Base-by-base conservation (phyloP, 768 basidiomycete species). In the Albatrellus ellisii region DNA sequence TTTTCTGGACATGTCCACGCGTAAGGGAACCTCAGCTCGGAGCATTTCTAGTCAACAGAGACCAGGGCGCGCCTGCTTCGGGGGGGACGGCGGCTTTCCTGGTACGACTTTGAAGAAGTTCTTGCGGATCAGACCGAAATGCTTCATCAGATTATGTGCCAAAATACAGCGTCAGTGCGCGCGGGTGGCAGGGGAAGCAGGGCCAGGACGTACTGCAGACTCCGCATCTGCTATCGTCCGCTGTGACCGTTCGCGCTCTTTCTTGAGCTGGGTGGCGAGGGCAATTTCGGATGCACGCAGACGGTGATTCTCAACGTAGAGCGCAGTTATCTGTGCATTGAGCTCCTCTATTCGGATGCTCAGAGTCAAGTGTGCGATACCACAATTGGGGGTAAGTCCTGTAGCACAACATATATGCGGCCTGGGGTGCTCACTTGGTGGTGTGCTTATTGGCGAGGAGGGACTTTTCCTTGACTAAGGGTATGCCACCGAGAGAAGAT, bases 361-460 rank as follows among this genome's bases (percentile, higher is more conserved):
- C 47, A 89, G 68, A 14, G 82, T 86, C 32, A 84, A 85, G 63
- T 89, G 88, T n/a, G n/a, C n/a, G n/a, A 88, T 75, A 58, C 85
- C 88, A 51, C 6, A 21, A 37, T 26, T 29, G 33, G 4, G 24
- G 28, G 54, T 21, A 52, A 44, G 7, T 9, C 7, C 6, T 18
- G 25, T 25, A 29, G 26, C 21, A 46, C n/a, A 26, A 6, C 37
- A 14, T 9, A 11, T 36, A 33, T n/a, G 31, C 18, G 38, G 24
- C n/a, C 39, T 42, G 22, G 12, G 14, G 36, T 26, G 58, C 72
- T 28, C 52, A 87, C 85, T 88, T 89, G 20, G 86, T 87, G 56
- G 88, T 89, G 62, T 88, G 86, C 62, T 87, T 88, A 64, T 89
- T 89, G 44, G 85, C 84, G 46, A 87, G 77, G 17, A 89, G 68